Evolutionary conservation across 345 rosid species (phyloP).

Genomic region (Murraya paniculata): DNA sequence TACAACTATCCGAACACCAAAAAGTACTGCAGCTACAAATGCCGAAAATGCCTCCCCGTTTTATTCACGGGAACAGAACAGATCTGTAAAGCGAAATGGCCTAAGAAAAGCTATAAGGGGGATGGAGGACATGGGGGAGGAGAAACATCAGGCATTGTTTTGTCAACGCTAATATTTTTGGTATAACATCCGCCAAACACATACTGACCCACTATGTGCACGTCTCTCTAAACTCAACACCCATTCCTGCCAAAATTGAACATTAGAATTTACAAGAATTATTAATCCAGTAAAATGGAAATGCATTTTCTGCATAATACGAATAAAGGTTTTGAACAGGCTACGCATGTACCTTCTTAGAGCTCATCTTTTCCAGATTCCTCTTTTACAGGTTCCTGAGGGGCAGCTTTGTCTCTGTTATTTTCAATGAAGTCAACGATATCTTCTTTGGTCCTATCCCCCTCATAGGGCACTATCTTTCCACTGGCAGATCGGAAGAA

Average conservation of each 20-base stretch:
- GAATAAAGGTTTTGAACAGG: neutral
- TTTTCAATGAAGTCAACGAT: conserved; percentile 79
- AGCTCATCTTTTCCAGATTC: conserved; percentile 59
- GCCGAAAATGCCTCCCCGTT: conserved; percentile 16
- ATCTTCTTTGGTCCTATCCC: conserved; percentile 77
- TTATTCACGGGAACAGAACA: conserved; percentile 5
- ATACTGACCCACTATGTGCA: neutral
- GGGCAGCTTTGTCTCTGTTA: conserved; percentile 51
- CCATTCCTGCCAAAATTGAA: neutral
- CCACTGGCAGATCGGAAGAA: conserved; percentile 78
- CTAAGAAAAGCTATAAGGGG: neutral
- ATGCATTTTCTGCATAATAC: neutral
- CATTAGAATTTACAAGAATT: neutral
- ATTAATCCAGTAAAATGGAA: neutral
- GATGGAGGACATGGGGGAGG: neutral
- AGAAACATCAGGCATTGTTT: conserved; percentile 13
- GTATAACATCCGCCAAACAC: conserved; percentile 12
- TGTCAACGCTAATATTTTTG: neutral
- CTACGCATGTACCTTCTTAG: conserved; percentile 28
- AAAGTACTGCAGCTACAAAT: neutral
- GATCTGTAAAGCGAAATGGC: neutral
- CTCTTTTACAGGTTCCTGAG: conserved; percentile 44
- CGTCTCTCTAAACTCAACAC: neutral
- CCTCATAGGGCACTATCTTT: conserved; percentile 57
- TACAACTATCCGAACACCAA: neutral